Evolutionary conservation across 257 asterid genomes (phyloP).

Genomic region (Forsythia viridissima): DNA sequence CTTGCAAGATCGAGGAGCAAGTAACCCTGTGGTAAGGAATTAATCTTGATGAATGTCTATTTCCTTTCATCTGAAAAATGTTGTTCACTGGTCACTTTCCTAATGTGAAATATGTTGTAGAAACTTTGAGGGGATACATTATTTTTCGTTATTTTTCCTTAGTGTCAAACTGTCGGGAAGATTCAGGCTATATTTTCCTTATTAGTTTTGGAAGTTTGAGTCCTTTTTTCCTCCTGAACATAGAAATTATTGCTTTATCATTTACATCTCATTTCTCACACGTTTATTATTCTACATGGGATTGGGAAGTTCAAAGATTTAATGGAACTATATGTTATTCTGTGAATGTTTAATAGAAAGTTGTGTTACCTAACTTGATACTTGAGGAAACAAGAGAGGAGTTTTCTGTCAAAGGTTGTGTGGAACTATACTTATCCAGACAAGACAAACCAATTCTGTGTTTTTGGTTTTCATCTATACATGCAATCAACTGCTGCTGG

Average conservation of each 20-base stretch:
- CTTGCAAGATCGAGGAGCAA: constrained; percentile 67
- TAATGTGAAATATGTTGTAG: neutral
- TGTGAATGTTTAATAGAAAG: neutral
- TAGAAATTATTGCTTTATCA: constrained; percentile 13
- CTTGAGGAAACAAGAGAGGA: constrained; percentile 18
- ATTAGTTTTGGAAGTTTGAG: constrained; percentile 1
- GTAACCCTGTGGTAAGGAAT: constrained; percentile 74
- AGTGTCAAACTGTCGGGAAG: neutral
- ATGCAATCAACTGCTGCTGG: neutral
- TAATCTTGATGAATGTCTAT: constrained; percentile 23
- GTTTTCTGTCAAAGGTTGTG: constrained; percentile 1
- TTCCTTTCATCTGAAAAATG: neutral
- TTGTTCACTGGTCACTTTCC: neutral
- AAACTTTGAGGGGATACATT: neutral
- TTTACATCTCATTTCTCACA: constrained; percentile 6
- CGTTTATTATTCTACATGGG: neutral
- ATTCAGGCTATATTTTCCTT: constrained; percentile 9
- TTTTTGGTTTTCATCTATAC: neutral
- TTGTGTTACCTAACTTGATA: neutral
- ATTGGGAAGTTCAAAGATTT: neutral
- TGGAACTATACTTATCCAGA: constrained; percentile 12
- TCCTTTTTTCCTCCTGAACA: constrained; percentile 9
- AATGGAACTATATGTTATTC: neutral
- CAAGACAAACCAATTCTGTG: neutral
- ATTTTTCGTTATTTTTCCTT: constrained; percentile 8